Conservation (phyloP, 805 yeast genomes). For the Pichia manshurica region DNA sequence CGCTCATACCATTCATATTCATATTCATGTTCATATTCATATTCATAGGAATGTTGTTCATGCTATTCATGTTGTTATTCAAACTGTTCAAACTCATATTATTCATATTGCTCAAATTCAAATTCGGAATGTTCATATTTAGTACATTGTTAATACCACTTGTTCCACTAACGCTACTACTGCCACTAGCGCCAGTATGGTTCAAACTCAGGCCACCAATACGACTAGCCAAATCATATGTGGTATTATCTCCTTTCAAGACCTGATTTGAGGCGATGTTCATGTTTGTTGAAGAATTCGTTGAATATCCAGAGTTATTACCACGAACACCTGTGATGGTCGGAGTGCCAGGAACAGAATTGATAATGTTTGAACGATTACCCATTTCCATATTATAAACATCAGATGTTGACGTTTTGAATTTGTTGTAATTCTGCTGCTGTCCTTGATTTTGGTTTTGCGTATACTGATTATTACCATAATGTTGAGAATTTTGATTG, state of each 20-base stretch:
- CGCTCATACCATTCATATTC: slow-evolving; percentile 2
- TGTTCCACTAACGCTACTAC: slow-evolving; percentile 3
- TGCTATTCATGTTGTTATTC: background rate
- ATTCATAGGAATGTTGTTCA: slow-evolving; percentile 1
- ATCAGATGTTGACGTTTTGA: slow-evolving; percentile 1
- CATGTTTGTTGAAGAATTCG: background rate
- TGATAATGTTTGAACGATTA: background rate
- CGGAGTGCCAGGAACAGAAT: slow-evolving; percentile 5
- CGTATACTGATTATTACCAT: background rate
- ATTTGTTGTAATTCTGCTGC: background rate
- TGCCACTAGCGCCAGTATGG: slow-evolving; percentile 8
- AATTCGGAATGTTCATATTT: background rate
- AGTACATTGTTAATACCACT: slow-evolving; percentile 1
- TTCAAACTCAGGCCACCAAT: slow-evolving; percentile 20
- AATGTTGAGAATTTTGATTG: background rate
- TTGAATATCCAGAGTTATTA: background rate
- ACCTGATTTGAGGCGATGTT: slow-evolving; percentile 5
- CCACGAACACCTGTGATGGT: background rate
- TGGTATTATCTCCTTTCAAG: slow-evolving; percentile 3
- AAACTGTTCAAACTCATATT: background rate
- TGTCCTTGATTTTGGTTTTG: background rate
- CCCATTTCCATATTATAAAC: background rate
- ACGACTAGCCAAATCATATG: slow-evolving; percentile 15
- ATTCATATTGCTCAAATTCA: slow-evolving; percentile 4
- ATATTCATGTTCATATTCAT: slow-evolving; percentile 5